phyloP scores from a whole-genome alignment of 768 basidiomycete species.

The Mycena filopes region DNA sequence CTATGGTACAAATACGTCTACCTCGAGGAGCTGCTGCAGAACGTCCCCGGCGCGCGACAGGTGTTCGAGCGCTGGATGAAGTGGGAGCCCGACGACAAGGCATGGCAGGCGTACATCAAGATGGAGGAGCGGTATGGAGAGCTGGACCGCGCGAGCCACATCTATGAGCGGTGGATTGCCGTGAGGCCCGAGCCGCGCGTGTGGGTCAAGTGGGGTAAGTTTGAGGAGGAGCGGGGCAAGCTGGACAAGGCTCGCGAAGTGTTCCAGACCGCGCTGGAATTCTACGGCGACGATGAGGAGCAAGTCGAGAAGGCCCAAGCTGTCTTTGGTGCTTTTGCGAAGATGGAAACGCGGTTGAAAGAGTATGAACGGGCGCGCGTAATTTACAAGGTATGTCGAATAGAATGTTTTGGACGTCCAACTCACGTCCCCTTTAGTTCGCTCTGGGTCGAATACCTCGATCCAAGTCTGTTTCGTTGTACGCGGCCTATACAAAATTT shows the following conservation, averaged over 20 bases:
- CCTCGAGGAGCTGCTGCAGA: conserved; percentile 95
- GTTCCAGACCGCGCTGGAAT: conserved; percentile 90
- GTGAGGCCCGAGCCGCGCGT: conserved; percentile 48
- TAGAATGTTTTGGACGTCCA: not conserved
- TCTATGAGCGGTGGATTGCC: conserved; percentile 93
- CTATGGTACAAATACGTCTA: conserved; percentile 99
- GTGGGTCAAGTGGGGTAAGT: conserved; percentile 36
- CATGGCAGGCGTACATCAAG: conserved; percentile 99
- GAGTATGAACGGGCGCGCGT: conserved; percentile 97
- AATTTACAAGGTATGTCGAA: conserved; percentile 85
- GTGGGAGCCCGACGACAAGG: conserved; percentile 99
- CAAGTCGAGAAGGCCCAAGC: conserved; percentile 97
- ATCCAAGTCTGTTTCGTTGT: conserved; percentile 88
- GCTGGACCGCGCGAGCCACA: conserved; percentile 88
- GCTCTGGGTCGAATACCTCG: conserved; percentile 93
- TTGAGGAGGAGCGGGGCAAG: conserved; percentile 34
- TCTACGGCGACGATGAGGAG: conserved; percentile 89
- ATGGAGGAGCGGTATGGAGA: conserved; percentile 95
- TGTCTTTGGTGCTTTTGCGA: conserved; percentile 92
- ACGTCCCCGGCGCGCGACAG: conserved; percentile 95
- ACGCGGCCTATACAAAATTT: conserved; percentile 95
- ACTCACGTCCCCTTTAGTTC: conserved; percentile 64
- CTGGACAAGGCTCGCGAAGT: conserved; percentile 85
- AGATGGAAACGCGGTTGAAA: conserved; percentile 96
- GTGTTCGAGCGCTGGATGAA: conserved; percentile 99